Evolutionary conservation across 495 filamentous ascomycete species (phyloP), one percentile per base, ranked within the genome.

Genomic region (Zalerion maritima): DNA sequence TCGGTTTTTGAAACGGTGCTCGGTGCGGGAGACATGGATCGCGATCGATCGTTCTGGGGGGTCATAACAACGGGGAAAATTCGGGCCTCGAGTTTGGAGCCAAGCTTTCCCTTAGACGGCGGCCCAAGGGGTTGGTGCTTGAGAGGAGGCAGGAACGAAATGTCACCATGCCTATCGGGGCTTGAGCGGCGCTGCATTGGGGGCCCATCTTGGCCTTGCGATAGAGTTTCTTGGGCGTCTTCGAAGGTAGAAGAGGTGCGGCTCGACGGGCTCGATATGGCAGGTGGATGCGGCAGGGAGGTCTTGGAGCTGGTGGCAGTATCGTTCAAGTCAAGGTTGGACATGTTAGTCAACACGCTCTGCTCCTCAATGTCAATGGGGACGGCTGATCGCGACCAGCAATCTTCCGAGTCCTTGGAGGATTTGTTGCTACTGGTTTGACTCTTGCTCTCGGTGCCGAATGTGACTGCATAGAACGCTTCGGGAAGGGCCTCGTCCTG

Each of bases 81-180:
- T 38, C 40, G 14, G 43, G 32, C 14, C 17, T 20, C 14, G 39
- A 44, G 16, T 40, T 36, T 5, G 22, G 35, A 3, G 16, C 45
- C n/a, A n/a, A n/a, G n/a, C 29, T 41, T 49, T 1, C 29, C 19
- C 22, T 38, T 43, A 26, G 38, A 45, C 6, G 45, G 24, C 17
- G 14, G 32, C 5, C 45, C 29, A 23, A 53, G 39, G 17, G 42
- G 24, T 29, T 51, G 54, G 15, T 56, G 46, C 18, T 47, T 57
- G 4, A 46, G 27, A 12, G 41, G 28, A 17, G 47, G 47, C 4
- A 50, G 38, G 29, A 47, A 45, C 22, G 21, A 28, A 3, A 42
- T 36, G 18, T 45, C 47, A 37, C 12, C 38, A 31, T 18, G 32
- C 9, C 7, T 29, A 38, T 17, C 10, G 31, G 13, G 33, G 24